These are phyloP conservation scores for Trichophyton schoenleinii DNA, from an alignment of 2,329 filamentous ascomycete genomes.

Conservation along the genomic window DNA sequence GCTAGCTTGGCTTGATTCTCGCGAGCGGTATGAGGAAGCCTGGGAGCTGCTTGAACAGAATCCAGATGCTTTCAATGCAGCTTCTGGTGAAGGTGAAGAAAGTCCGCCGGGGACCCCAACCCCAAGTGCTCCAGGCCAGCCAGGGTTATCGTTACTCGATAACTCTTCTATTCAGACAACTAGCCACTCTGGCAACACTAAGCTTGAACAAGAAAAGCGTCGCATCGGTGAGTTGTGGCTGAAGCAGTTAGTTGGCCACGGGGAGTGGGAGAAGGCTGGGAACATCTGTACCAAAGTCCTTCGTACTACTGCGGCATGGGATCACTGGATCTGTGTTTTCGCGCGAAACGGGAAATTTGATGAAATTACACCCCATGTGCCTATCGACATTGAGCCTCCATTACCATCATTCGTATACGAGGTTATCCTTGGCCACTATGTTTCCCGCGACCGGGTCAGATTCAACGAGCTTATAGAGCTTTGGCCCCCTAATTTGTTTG, in stretches of 20 bases:
- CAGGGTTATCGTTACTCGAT: not conserved
- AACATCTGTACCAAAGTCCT: constrained; percentile 73
- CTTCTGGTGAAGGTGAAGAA: constrained; percentile 26
- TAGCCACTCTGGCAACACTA: constrained; percentile 38
- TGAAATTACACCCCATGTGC: constrained; percentile 76
- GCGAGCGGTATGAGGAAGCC: constrained; percentile 66
- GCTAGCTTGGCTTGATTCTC: constrained; percentile 71
- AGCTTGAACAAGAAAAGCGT: constrained; percentile 73
- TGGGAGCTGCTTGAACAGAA: constrained; percentile 85
- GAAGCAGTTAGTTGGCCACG: constrained; percentile 62
- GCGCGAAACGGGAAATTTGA: constrained; percentile 75
- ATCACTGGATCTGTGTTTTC: constrained; percentile 92
- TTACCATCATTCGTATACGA: constrained; percentile 77
- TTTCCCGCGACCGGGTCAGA: constrained; percentile 59
- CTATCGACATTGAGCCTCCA: constrained; percentile 63
- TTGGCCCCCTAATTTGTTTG: constrained; percentile 77
- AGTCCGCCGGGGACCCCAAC: constrained; percentile 22
- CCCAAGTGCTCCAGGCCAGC: constrained; percentile 50
- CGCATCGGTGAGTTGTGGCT: constrained; percentile 90
- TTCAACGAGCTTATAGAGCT: constrained; percentile 68
- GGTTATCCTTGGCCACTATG: constrained; percentile 77
- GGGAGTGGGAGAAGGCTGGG: constrained; percentile 67
- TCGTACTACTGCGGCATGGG: constrained; percentile 68
- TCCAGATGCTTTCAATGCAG: constrained; percentile 47
- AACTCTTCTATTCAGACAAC: not conserved